Evolutionary conservation across 345 rosid species (phyloP).

Genomic region (Arabidopsis arenosa): DNA sequence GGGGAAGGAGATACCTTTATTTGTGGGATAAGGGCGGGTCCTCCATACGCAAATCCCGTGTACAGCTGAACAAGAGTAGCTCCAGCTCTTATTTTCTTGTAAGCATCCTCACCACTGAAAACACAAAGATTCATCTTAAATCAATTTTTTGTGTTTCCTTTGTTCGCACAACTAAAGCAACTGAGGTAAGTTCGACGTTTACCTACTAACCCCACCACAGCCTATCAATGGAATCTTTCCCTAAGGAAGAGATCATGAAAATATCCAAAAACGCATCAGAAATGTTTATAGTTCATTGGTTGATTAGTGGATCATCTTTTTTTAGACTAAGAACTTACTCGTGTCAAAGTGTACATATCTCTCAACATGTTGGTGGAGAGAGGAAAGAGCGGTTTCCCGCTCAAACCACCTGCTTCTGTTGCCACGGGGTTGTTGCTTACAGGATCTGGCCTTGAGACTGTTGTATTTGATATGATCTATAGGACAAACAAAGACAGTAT

Average conservation of each 20-base stretch:
- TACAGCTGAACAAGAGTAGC: slow-evolving; percentile 98
- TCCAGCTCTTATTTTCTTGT: slow-evolving; percentile 89
- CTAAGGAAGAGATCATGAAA: slow-evolving; percentile 48
- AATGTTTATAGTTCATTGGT: background rate
- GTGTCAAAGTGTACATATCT: slow-evolving; percentile 90
- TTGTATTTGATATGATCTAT: slow-evolving; percentile 93
- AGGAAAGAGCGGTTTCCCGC: slow-evolving; percentile 83
- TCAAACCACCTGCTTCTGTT: slow-evolving; percentile 86
- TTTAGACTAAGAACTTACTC: slow-evolving; percentile 59
- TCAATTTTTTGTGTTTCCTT: background rate
- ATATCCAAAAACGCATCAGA: slow-evolving; percentile 2
- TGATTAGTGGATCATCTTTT: background rate
- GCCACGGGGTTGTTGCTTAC: slow-evolving; percentile 60
- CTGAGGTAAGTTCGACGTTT: slow-evolving; percentile 28
- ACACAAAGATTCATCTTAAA: slow-evolving; percentile 5
- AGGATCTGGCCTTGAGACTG: slow-evolving; percentile 84
- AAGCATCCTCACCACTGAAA: slow-evolving; percentile 97
- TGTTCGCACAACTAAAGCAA: slow-evolving; percentile 7
- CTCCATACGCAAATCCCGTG: slow-evolving; percentile 92
- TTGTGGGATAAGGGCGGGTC: slow-evolving; percentile 94
- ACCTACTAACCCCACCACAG: slow-evolving; percentile 95
- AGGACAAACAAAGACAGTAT: slow-evolving; percentile 25
- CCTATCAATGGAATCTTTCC: slow-evolving; percentile 95
- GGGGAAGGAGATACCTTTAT: slow-evolving; percentile 64
- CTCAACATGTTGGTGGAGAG: slow-evolving; percentile 77